These are phyloP conservation scores for Auricularia sp. DNA, from an alignment of 768 basidiomycete species.

Conservation along the genomic window DNA sequence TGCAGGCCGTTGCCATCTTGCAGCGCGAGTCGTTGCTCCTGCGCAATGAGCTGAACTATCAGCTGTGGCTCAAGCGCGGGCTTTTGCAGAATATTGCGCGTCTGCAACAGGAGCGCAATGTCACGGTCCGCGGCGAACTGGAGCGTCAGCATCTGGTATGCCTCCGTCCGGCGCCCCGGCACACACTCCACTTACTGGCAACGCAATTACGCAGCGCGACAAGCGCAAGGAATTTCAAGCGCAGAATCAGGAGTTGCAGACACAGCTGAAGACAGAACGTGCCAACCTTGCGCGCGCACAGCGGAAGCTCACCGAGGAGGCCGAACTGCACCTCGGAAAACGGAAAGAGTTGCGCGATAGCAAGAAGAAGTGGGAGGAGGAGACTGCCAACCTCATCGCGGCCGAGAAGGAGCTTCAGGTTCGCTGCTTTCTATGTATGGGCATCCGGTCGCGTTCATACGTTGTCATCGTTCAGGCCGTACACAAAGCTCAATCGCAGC, in stretches of 20 bases:
- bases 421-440: background rate
- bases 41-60: slow-evolving; percentile 75
- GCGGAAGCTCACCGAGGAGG: slow-evolving; percentile 77
- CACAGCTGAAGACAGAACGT: slow-evolving; percentile 63
- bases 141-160: slow-evolving; percentile 75
- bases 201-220: slow-evolving; percentile 47
- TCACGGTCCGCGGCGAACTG: slow-evolving; percentile 65
- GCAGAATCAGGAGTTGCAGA: slow-evolving; percentile 56
- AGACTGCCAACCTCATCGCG: slow-evolving; percentile 57
- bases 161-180: too few species aligned
- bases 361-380: slow-evolving; percentile 64
- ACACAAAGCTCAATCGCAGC: slow-evolving; percentile 19
- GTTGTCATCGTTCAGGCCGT: slow-evolving; percentile 5
- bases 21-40: slow-evolving; percentile 70
- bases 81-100: slow-evolving; percentile 77
- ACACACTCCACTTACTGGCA: too few species aligned
- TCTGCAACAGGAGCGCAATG: slow-evolving; percentile 61
- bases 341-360: slow-evolving; percentile 67
- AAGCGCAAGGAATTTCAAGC: slow-evolving; percentile 68
- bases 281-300: slow-evolving; percentile 63
- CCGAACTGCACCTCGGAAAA: slow-evolving; percentile 68
- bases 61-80: slow-evolving; percentile 73
- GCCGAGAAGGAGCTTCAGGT: slow-evolving; percentile 66
- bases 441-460: background rate
- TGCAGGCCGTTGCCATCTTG: slow-evolving; percentile 56